Percentiles rank a stretch among this genome's conserved stretches.
Conservation (phyloP, 2,329 filamentous ascomycete genomes). For the Penicillium fuscoglaucum region DNA sequence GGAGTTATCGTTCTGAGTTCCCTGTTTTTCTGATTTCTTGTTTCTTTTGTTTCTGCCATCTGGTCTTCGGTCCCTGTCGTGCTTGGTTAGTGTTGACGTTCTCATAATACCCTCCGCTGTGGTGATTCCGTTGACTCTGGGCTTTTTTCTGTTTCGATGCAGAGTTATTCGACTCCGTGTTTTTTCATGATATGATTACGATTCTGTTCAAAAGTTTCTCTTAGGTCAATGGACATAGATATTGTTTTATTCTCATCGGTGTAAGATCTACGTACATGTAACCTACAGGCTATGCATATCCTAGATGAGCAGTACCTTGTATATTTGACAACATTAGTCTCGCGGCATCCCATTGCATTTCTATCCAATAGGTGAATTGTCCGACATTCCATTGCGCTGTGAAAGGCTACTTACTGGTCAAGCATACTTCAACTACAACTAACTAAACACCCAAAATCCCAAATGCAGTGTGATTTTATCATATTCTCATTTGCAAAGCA, state of each 20-base stretch:
- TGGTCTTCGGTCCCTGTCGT: slow-evolving; percentile 13
- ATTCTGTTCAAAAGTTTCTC: slow-evolving; percentile 16
- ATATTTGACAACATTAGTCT: neutral
- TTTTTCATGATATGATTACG: slow-evolving; percentile 15
- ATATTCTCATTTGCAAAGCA: slow-evolving; percentile 4
- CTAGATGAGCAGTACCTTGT: too few species aligned
- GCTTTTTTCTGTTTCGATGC: slow-evolving; percentile 7
- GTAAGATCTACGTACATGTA: neutral
- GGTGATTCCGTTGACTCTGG: slow-evolving; percentile 15
- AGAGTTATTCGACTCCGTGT: slow-evolving; percentile 7
- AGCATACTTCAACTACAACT: neutral
- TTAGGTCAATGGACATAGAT: slow-evolving; percentile 12
- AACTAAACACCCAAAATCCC: neutral
- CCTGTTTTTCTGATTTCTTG: neutral
- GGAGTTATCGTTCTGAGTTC: slow-evolving; percentile 7
- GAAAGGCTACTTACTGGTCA: neutral
- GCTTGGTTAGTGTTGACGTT: slow-evolving; percentile 12
- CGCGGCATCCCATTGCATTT: too few species aligned
- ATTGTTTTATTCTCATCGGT: neutral
- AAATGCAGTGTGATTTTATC: slow-evolving; percentile 2
- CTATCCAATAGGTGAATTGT: neutral
- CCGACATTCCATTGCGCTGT: neutral
- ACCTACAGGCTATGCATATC: neutral
- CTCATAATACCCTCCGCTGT: slow-evolving; percentile 16
- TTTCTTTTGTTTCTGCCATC: slow-evolving; percentile 9